A percentile compares a stretch with the other conserved stretches of the same genome.
Evolutionary conservation across 176 grass and related monocot species (phyloP).

Genomic region (Avena eriantha): DNA sequence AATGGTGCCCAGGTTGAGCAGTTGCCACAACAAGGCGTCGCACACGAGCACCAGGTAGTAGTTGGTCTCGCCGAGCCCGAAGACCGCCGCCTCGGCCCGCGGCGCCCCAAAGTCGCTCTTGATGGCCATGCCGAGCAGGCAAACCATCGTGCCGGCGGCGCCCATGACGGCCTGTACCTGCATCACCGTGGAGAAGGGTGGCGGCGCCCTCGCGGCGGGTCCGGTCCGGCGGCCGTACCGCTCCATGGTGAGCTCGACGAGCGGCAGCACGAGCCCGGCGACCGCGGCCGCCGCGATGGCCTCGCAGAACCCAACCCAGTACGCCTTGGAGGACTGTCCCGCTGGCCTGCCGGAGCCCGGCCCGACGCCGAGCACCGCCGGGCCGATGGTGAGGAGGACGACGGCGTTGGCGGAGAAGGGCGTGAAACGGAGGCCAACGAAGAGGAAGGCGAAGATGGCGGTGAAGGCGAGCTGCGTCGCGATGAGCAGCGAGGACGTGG

Average conservation of each 20-base stretch:
- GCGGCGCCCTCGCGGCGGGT: conserved; percentile 23
- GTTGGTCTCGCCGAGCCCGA: conserved; percentile 62
- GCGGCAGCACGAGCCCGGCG: conserved; percentile 60
- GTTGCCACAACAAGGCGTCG: conserved; percentile 69
- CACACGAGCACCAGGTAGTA: conserved; percentile 65
- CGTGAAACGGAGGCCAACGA: conserved; percentile 66
- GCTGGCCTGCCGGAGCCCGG: conserved; percentile 40
- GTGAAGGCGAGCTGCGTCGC: conserved; percentile 85
- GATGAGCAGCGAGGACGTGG: conserved; percentile 77
- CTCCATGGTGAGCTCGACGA: conserved; percentile 65
- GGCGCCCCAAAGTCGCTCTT: conserved; percentile 65
- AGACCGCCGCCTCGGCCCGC: conserved; percentile 58
- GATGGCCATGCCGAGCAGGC: conserved; percentile 72
- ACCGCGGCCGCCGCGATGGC: conserved; percentile 57
- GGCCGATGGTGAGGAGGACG: conserved; percentile 70
- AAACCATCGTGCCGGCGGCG: conserved; percentile 53
- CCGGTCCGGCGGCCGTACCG: conserved; percentile 34
- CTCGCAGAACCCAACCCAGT: conserved; percentile 68
- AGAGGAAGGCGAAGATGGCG: conserved; percentile 66
- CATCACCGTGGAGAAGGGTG: conserved; percentile 56
- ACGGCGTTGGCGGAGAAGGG: conserved; percentile 77
- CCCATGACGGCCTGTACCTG: conserved; percentile 81
- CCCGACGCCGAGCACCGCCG: conserved; percentile 62
- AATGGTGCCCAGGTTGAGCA: conserved; percentile 60
- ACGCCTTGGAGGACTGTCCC: conserved; percentile 46